These are phyloP conservation scores for Scheffersomyces illinoinensis DNA, from an alignment of 1,139 yeast genomes.

Conservation along the genomic window DNA sequence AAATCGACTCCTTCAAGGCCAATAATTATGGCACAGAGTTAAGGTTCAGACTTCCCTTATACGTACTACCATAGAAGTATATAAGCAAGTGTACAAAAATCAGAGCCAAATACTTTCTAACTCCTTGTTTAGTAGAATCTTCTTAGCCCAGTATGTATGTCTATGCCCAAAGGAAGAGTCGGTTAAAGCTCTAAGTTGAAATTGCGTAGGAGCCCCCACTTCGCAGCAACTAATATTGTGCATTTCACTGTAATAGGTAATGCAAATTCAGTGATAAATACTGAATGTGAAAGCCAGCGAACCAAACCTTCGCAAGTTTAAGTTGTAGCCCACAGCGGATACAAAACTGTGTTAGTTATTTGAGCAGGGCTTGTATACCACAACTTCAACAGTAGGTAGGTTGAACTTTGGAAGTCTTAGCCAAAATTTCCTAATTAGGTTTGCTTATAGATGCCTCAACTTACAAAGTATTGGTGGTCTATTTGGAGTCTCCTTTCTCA, in stretches of 20 bases:
- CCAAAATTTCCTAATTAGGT: not conserved
- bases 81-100: not conserved
- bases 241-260: not conserved
- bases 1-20: constrained; percentile 21
- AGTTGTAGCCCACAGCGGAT: not conserved
- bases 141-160: not conserved
- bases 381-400: not conserved
- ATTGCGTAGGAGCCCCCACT: not conserved
- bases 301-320: not conserved
- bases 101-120: not conserved
- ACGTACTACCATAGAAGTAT: not conserved
- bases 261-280: not conserved
- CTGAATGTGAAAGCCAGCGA: not conserved
- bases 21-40: constrained; percentile 36
- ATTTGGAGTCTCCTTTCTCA: not conserved
- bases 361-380: not conserved
- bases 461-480: not conserved
- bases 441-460: not conserved
- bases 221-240: not conserved
- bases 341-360: not conserved
- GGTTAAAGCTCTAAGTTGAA: not conserved
- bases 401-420: not conserved
- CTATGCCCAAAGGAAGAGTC: not conserved
- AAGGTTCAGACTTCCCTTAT: constrained; percentile 28
- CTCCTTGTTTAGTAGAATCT: not conserved